Conservation (phyloP, 768 basidiomycete genomes). For the Amanita pseudoporphyria region DNA sequence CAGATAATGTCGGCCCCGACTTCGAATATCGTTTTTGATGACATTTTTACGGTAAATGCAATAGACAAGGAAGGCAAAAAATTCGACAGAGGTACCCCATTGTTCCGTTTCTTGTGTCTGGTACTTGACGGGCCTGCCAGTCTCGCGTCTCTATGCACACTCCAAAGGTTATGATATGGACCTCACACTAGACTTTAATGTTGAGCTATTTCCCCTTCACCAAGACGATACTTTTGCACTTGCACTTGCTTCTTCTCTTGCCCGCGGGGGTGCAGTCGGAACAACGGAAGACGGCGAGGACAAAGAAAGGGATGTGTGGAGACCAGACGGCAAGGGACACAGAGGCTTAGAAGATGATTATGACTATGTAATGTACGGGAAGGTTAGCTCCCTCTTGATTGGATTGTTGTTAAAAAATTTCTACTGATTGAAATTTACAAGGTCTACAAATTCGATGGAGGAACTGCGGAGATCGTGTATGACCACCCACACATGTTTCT, state of each 20-base stretch:
- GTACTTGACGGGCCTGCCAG: conserved; percentile 29
- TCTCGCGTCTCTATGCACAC: conserved; percentile 83
- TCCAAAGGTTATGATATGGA: conserved; percentile 92
- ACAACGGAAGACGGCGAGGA: conserved; percentile 49
- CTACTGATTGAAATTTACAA: conserved; percentile 19
- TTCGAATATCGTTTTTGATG: conserved; percentile 84
- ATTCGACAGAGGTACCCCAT: conserved; percentile 83
- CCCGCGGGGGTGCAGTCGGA: conserved; percentile 38
- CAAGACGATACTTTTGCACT: conserved; percentile 69
- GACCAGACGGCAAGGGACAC: conserved; percentile 75
- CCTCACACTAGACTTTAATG: conserved; percentile 89
- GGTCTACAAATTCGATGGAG: conserved; percentile 97
- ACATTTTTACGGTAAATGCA: conserved; percentile 78
- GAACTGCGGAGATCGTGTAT: conserved; percentile 76
- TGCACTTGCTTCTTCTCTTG: conserved; percentile 76
- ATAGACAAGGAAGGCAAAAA: conserved; percentile 94
- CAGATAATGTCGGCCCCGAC: conserved; percentile 46
- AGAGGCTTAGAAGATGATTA: conserved; percentile 89
- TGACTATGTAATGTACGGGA: conserved; percentile 99
- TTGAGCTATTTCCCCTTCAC: conserved; percentile 76
- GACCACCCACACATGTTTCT: conserved; percentile 15
- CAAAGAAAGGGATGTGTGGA: conserved; percentile 73
- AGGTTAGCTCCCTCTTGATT: conserved; percentile 40
- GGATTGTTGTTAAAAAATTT: not conserved
- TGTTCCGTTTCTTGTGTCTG: conserved; percentile 5